Conservation (phyloP, 2,329 filamentous ascomycete species). For the Ilyonectria robusta region DNA sequence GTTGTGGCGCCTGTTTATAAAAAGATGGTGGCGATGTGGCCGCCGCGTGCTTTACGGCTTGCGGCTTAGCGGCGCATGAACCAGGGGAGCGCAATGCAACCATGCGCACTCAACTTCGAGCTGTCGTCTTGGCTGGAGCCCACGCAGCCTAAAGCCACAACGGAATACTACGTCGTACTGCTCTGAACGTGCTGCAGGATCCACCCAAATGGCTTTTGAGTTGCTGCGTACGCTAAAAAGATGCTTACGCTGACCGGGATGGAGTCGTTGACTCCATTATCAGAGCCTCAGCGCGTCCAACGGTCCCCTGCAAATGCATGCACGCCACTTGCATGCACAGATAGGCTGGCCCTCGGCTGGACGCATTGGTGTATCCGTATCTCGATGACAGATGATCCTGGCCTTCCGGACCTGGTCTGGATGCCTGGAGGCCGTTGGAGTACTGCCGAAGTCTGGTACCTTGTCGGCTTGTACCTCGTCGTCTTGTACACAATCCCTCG, state of each 20-base stretch:
- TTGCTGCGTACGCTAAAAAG: neutral
- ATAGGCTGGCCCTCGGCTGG: neutral
- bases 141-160: too few relatives aligned
- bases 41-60: too few relatives aligned
- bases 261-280: neutral
- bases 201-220: neutral
- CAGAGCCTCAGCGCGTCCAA: neutral
- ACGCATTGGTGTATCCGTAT: neutral
- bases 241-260: neutral
- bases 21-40: too few relatives aligned
- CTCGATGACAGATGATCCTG: neutral
- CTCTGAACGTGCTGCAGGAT: neutral
- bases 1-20: neutral
- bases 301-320: neutral
- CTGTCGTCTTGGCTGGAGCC: neutral
- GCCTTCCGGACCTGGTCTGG: conserved; percentile 2
- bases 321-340: neutral
- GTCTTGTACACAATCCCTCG: conserved; percentile 4
- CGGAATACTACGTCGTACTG: too few relatives aligned
- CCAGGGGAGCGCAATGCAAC: too few relatives aligned
- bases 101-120: neutral
- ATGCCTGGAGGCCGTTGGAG: conserved; percentile 5
- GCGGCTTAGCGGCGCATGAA: too few relatives aligned
- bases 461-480: conserved; percentile 5
- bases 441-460: neutral